phyloP scores from a whole-genome alignment of 2,329 filamentous ascomycete species.

The Penicillium glabrum region DNA sequence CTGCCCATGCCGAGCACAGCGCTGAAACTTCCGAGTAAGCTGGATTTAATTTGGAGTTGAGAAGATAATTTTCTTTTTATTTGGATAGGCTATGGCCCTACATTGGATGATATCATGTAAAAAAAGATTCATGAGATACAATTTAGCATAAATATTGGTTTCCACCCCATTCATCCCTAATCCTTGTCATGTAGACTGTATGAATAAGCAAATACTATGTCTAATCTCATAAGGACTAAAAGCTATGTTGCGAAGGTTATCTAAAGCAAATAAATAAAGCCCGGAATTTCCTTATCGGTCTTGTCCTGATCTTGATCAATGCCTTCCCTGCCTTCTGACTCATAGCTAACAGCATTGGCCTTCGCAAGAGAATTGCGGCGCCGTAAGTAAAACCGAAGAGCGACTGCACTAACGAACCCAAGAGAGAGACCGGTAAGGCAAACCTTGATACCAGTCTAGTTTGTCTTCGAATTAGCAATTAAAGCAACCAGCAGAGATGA shows the following conservation, averaged over 20 bases:
- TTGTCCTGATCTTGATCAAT: neutral
- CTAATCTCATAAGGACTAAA: too few species aligned
- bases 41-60: neutral
- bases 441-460: neutral
- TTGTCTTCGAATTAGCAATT: neutral
- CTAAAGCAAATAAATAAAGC: neutral
- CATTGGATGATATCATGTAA: constrained; percentile 1
- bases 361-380: neutral
- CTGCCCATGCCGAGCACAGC: neutral
- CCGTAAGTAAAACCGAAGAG: neutral
- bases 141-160: neutral
- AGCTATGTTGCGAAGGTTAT: too few species aligned
- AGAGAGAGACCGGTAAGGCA: neutral
- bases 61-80: neutral
- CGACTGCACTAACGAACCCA: neutral
- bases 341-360: neutral
- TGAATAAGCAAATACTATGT: too few species aligned
- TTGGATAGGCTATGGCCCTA: neutral
- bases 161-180: neutral
- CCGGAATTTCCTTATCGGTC: neutral
- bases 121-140: neutral
- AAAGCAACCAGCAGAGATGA: neutral
- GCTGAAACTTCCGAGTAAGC: neutral
- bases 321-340: neutral
- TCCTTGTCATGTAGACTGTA: neutral